Evolutionary conservation across 805 yeast genomes (phyloP), one percentile per base, ranked within the genome.

Genomic region (Wickerhamomyces sydowiorum): DNA sequence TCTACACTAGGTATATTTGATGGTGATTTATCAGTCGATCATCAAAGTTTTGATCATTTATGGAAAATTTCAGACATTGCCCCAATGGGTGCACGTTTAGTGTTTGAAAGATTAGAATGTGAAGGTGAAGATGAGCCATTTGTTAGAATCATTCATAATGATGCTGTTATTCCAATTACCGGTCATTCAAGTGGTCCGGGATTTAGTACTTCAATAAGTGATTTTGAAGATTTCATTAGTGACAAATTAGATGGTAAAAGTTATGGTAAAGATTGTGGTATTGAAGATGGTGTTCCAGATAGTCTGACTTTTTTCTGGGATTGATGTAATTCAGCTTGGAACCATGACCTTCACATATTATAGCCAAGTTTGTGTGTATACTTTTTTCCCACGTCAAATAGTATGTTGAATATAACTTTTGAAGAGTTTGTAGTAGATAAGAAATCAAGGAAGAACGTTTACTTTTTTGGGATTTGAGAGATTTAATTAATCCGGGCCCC

Each of bases 11-110:
- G 80, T 2, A 46, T 78, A 32, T 59, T 70, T 15, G 59, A 52
- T 34, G 51, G 64, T 34, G 58, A 59, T 37, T 60, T 76, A 45
- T 70, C 78, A 7, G 51, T 60, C n/a, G 70, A 67, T 49, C 57
- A 62, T 40, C 64, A 70, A 39, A 62, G 63, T 18, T 73, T 76
- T 57, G 66, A 69, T 37, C 60, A 69, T 42, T 62, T 67, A 15
- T 79, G 75, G 65, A 66, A 64, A 56, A 62, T 57, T 44, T 62
- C 67, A 1, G 72, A 75, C 44, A 51, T 75, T 40, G 67, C 66
- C n/a, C 82, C 81, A 35, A 73, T 73, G 80, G 80, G 77, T 9
- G 72, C 72, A 2, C 63, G 74, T 41, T 52, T 72, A 13, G 59
- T 70, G 14, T 47, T 73, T 28, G 82, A 76, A 56, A 64, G 74